These are phyloP conservation scores for Castanea crenata DNA, from an alignment of 306 rosid genomes.

Conservation along the genomic window DNA sequence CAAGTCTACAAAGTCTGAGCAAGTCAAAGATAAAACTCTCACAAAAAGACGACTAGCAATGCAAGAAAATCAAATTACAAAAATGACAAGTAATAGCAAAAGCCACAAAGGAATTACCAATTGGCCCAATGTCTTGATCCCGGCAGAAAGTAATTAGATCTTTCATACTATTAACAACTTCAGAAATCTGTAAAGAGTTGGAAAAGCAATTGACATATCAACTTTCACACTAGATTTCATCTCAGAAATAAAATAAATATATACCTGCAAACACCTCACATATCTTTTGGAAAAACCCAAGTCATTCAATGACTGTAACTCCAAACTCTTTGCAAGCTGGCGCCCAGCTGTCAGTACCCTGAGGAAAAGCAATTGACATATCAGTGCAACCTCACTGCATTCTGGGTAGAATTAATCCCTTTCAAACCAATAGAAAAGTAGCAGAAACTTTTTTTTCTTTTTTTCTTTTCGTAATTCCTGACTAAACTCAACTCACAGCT, in stretches of 20 bases:
- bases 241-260: slow-evolving; percentile 8
- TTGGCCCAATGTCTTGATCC: slow-evolving; percentile 69
- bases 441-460: neutral
- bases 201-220: neutral
- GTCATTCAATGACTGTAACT: slow-evolving; percentile 86
- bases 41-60: neutral
- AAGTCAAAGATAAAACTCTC: neutral
- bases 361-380: slow-evolving; percentile 19
- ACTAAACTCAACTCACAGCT: neutral
- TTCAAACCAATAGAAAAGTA: neutral
- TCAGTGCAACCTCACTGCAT: neutral
- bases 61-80: neutral
- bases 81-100: neutral
- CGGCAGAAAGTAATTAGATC: slow-evolving; percentile 82
- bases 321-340: slow-evolving; percentile 92
- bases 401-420: neutral
- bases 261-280: slow-evolving; percentile 98
- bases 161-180: slow-evolving; percentile 96
- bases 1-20: neutral
- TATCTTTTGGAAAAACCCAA: slow-evolving; percentile 95
- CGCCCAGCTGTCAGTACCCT: slow-evolving; percentile 93
- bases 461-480: neutral
- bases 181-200: slow-evolving; percentile 70
- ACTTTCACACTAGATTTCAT: slow-evolving; percentile 4
- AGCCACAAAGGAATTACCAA: slow-evolving; percentile 49